Percentiles rank a stretch among this genome's conserved stretches.
These are phyloP conservation scores for Avicennia marina DNA, from an alignment of 257 asterid genomes.

Conservation along the genomic window DNA sequence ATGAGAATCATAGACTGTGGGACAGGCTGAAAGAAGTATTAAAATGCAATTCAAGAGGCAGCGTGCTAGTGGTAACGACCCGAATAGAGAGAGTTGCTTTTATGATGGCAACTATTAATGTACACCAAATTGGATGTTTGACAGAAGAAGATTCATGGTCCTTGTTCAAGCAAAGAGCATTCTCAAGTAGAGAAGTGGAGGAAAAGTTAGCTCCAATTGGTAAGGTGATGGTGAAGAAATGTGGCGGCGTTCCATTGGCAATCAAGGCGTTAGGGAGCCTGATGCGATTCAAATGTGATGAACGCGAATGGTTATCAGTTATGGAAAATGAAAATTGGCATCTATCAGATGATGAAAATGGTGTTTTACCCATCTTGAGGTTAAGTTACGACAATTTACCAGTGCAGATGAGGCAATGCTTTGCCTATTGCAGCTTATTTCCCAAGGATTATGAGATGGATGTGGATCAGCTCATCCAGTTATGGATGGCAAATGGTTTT, in stretches of 20 bases:
- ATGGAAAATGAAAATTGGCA: constrained; percentile 45
- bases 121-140: constrained; percentile 24
- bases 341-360: constrained; percentile 34
- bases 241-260: constrained; percentile 50
- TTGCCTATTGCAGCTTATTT: constrained; percentile 57
- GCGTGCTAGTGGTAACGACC: constrained; percentile 45
- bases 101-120: constrained; percentile 23
- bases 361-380: constrained; percentile 39
- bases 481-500: constrained; percentile 58
- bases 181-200: constrained; percentile 17
- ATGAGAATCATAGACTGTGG: constrained; percentile 47
- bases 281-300: constrained; percentile 37
- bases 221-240: constrained; percentile 44
- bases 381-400: constrained; percentile 49
- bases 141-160: constrained; percentile 39
- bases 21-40: constrained; percentile 31
- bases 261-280: constrained; percentile 45
- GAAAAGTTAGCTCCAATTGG: constrained; percentile 29
- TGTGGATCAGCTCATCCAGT: constrained; percentile 37
- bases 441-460: constrained; percentile 49
- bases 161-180: constrained; percentile 41
- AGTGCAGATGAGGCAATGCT: constrained; percentile 46
- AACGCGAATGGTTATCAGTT: constrained; percentile 40
- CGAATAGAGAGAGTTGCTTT: constrained; percentile 36
- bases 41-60: constrained; percentile 23